Evolutionary conservation across 345 rosid genomes (phyloP), one percentile per base, ranked within the genome.

Genomic region (Eutrema japonicum): DNA sequence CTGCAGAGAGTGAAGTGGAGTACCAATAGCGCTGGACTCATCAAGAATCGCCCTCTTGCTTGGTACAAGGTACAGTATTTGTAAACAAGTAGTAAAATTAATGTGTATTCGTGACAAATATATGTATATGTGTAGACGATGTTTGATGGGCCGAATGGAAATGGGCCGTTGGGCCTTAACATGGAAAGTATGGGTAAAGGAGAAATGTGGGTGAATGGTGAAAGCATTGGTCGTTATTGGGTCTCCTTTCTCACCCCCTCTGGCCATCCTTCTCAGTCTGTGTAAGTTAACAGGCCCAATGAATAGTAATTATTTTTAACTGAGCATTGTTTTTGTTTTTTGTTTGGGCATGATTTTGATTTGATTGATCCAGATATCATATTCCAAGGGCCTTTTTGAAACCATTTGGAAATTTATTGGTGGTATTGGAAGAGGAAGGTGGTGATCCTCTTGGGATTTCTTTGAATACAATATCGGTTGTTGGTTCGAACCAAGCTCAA

Each of bases 211-310:
- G 86, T 93, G 61, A 93, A 93, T 66, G 94, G 89, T 51, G 83
- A 80, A 60, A 91, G 97, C 59, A 88, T 93, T 32, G 94, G 97
- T 54, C 91, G 98, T 36, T 89, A 81, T 55, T 91, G 98, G 98
- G 85, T 86, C 30, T 91, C 96, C 6, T 91, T 86, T 59, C 86
- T 29, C 22, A 87, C 93, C 33, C 45, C 88, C 7, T 35, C 77
- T 38, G 91, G 96, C 57, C 63, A 38, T 43, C 84, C 98, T 70
- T 93, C 97, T 4, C 94, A 93, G 51, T 56, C 80, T 48, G 40
- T 85, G 97, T 89, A 84, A 30, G 87, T 76, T 27, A n/a, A 63
- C 55, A 43, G 8, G 16, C 22, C 45, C 22, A 4, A 7, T 14
- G 10, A 27, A 26, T 4, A 11, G 10, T 4, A 26, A 30, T 29